Conservation (phyloP, 2,329 filamentous ascomycete genomes). For the Amylocarpus encephaloides region DNA sequence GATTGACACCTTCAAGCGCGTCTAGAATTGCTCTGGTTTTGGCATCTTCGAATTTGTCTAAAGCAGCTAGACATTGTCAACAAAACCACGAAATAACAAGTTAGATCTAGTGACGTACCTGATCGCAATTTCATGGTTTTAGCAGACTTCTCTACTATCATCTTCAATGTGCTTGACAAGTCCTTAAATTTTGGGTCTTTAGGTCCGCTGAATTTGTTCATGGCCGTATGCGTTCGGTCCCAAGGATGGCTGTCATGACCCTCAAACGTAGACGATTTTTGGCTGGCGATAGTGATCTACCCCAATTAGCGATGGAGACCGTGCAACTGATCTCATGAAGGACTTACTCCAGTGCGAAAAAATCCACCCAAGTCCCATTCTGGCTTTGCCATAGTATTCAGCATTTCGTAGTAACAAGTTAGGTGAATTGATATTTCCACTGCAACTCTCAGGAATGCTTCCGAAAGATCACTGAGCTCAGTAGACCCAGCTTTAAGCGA, state of each 20-base stretch:
- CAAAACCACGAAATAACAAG: neutral
- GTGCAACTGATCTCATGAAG: neutral
- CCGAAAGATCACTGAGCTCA: slow-evolving; percentile 1
- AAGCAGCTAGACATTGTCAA: neutral
- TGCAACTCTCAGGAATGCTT: neutral
- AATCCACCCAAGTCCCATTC: too few relatives aligned
- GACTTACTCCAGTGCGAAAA: neutral
- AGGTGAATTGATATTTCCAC: neutral
- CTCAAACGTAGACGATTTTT: slow-evolving; percentile 1
- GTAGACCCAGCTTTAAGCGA: neutral
- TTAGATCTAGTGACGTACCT: too few relatives aligned
- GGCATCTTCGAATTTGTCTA: neutral
- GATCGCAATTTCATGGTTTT: slow-evolving; percentile 1
- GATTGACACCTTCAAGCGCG: neutral
- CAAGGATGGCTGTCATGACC: neutral
- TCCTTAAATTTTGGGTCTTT: neutral
- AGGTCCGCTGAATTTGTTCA: slow-evolving; percentile 3
- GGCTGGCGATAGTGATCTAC: neutral
- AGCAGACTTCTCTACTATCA: neutral
- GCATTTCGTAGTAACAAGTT: slow-evolving; percentile 1
- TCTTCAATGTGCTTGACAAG: neutral
- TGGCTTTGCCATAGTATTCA: neutral
- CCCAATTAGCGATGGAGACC: neutral
- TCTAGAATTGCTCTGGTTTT: neutral
- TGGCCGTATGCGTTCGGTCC: neutral